Percentiles rank a stretch among this genome's conserved stretches.
Evolutionary conservation across 2,329 filamentous ascomycete species (phyloP).

Genomic region (Xylariaceae sp.): DNA sequence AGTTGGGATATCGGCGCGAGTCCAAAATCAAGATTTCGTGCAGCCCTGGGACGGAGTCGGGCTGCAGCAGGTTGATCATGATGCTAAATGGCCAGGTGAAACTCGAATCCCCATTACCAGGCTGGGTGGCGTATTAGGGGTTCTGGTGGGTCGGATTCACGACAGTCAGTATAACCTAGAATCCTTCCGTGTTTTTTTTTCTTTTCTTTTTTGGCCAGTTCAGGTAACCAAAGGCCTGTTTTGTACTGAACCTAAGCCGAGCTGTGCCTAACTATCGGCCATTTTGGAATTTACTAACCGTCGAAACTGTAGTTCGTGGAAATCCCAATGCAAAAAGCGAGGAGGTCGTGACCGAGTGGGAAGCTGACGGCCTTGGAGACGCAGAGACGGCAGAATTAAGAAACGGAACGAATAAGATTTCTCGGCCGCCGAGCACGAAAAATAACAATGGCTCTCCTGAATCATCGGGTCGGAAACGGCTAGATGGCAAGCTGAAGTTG

Average conservation of each 20-base stretch:
- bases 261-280: background rate
- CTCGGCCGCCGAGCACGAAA: background rate
- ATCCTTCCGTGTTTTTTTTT: background rate
- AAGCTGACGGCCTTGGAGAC: constrained; percentile 3
- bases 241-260: too few relatives aligned
- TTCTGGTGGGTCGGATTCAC: constrained; percentile 61
- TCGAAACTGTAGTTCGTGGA: constrained; percentile 7
- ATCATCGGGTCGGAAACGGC: constrained; percentile 32
- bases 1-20: constrained; percentile 60
- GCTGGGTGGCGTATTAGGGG: constrained; percentile 62
- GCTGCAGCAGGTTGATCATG: constrained; percentile 59
- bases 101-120: constrained; percentile 56
- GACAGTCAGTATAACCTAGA: constrained; percentile 41
- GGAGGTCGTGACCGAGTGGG: constrained; percentile 3
- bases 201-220: background rate
- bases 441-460: background rate
- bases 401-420: background rate
- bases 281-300: constrained; percentile 3
- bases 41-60: constrained; percentile 57
- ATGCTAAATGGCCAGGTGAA: constrained; percentile 50
- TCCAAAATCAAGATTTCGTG: constrained; percentile 45
- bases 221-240: background rate
- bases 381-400: background rate
- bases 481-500: constrained; percentile 58
- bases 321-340: constrained; percentile 20